Percentiles rank a stretch among this genome's conserved stretches.
phyloP scores from a whole-genome alignment of 2,329 filamentous ascomycete genomes.

The Elsinoe batatas region DNA sequence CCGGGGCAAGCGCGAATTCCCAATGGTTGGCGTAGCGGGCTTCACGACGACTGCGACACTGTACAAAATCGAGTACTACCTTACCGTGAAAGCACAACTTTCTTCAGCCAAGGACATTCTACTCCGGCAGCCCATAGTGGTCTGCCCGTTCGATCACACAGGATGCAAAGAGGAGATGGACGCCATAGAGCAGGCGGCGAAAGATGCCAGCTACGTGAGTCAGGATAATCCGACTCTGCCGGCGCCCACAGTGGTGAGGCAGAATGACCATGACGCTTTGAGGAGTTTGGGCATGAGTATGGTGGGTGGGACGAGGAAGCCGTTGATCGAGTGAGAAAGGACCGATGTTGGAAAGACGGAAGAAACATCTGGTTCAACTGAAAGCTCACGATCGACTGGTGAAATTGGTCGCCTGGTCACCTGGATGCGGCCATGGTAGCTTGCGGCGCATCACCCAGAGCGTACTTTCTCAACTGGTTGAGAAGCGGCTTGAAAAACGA shows the following conservation, averaged over 20 bases:
- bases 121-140: conserved; percentile 84
- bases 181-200: conserved; percentile 89
- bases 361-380: neutral
- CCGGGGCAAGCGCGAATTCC: conserved; percentile 75
- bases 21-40: conserved; percentile 75
- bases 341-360: neutral
- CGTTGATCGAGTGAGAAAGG: conserved; percentile 52
- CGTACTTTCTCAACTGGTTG: no score
- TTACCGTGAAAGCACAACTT: conserved; percentile 80
- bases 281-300: conserved; percentile 52
- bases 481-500: no score
- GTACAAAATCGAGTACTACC: conserved; percentile 97
- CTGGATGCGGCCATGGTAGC: no score
- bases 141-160: conserved; percentile 89
- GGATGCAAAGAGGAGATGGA: conserved; percentile 98
- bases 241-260: conserved; percentile 68
- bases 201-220: conserved; percentile 80
- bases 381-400: no score
- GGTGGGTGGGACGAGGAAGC: conserved; percentile 52
- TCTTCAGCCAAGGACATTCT: conserved; percentile 80
- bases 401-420: no score
- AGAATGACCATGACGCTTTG: conserved; percentile 59
- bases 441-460: no score
- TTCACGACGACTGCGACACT: conserved; percentile 91
- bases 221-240: conserved; percentile 90